Conservation (phyloP, 306 rosid genomes). For the Mimosa pudica region DNA sequence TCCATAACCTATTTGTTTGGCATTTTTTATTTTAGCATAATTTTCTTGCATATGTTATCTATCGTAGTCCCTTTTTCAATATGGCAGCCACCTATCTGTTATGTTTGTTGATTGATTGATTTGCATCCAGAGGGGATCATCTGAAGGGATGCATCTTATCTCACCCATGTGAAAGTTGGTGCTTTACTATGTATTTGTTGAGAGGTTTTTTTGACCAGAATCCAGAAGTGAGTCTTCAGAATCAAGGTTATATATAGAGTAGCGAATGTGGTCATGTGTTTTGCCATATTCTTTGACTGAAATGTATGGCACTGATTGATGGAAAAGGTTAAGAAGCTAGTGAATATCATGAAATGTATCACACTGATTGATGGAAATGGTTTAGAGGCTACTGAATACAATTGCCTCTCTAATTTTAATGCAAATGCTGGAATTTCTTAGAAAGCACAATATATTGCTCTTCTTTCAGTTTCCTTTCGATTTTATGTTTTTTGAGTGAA, state of each 20-base stretch:
- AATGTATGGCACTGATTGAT: slow-evolving; percentile 24
- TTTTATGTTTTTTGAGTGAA: slow-evolving; percentile 15
- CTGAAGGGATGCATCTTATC: slow-evolving; percentile 44
- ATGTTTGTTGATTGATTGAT: slow-evolving; percentile 37
- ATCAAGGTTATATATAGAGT: slow-evolving; percentile 38
- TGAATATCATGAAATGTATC: not conserved
- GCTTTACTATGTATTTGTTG: slow-evolving; percentile 40
- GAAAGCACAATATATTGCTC: slow-evolving; percentile 6
- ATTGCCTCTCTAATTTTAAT: slow-evolving; percentile 39
- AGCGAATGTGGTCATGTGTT: slow-evolving; percentile 31
- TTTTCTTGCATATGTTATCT: slow-evolving; percentile 4
- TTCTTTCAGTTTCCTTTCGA: slow-evolving; percentile 32
- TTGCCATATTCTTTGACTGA: slow-evolving; percentile 35
- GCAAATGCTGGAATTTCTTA: slow-evolving; percentile 37
- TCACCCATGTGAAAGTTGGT: slow-evolving; percentile 38
- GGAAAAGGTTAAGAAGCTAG: slow-evolving; percentile 29
- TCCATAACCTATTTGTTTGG: not conserved
- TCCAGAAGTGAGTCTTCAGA: slow-evolving; percentile 36
- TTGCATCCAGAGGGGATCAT: slow-evolving; percentile 30
- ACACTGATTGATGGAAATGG: slow-evolving; percentile 25
- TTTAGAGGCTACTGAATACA: slow-evolving; percentile 36
- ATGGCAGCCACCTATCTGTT: slow-evolving; percentile 17
- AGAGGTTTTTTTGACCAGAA: slow-evolving; percentile 39
- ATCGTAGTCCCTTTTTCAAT: slow-evolving; percentile 26
- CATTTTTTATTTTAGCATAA: slow-evolving; percentile 18